A percentile compares a stretch with the other conserved stretches of the same genome.
Evolutionary conservation across 2,329 filamentous ascomycete species (phyloP).

Genomic region (Colletotrichum nymphaeae): DNA sequence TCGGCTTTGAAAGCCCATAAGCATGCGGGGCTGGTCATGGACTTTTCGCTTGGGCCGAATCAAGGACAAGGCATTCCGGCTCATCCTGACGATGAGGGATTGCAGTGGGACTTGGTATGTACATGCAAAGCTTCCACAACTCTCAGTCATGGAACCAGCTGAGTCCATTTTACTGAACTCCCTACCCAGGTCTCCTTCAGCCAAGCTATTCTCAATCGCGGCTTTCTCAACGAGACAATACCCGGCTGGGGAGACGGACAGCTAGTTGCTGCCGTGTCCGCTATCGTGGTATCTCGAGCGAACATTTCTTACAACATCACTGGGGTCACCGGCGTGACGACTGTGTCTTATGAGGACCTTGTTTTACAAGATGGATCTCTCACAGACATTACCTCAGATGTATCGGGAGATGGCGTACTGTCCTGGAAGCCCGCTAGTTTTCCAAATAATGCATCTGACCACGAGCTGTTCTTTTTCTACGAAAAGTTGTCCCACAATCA

Average conservation of each 20-base stretch:
- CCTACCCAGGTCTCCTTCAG: too few species aligned
- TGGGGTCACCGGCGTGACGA: background rate
- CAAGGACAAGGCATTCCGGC: conserved; percentile 60
- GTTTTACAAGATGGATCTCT: background rate
- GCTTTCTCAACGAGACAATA: conserved; percentile 42
- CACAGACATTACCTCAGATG: too few species aligned
- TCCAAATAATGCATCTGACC: too few species aligned
- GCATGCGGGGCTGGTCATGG: conserved; percentile 52
- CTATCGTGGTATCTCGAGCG: background rate
- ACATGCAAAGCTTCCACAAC: too few species aligned
- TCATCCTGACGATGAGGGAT: conserved; percentile 44
- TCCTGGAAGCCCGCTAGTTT: too few species aligned
- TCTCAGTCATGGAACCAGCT: too few species aligned
- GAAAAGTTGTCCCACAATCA: background rate
- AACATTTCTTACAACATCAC: background rate
- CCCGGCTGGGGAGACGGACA: conserved; percentile 47
- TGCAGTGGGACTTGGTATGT: conserved; percentile 45
- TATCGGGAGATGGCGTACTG: too few species aligned
- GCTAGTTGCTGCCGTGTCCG: background rate
- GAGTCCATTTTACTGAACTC: too few species aligned
- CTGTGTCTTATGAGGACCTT: background rate
- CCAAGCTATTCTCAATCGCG: too few species aligned
- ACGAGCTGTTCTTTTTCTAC: conserved; percentile 17
- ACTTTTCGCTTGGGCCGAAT: conserved; percentile 58
- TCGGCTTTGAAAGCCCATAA: conserved; percentile 3